These are phyloP conservation scores for Solanum phureja DNA, from an alignment of 257 asterid genomes.

Conservation along the genomic window DNA sequence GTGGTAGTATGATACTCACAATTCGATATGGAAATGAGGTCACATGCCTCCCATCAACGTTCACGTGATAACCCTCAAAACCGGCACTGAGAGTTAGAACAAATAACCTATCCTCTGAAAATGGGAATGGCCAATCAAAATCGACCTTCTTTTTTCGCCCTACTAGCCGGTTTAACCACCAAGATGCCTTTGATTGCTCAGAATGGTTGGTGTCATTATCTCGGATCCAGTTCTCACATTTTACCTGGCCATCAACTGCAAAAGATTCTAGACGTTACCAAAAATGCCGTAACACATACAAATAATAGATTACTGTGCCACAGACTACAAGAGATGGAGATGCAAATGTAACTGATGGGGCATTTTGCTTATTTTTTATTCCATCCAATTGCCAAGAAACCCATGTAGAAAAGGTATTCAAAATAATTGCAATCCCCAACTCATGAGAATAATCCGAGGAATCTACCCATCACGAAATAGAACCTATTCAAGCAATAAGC, in stretches of 20 bases:
- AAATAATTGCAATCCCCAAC: not conserved
- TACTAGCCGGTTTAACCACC: constrained; percentile 85
- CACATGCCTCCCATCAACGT: constrained; percentile 84
- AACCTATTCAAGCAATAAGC: not conserved
- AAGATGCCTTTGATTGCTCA: constrained; percentile 59
- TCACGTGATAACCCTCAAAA: constrained; percentile 85
- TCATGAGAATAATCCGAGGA: not conserved
- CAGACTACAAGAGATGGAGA: not conserved
- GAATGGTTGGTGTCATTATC: constrained; percentile 51
- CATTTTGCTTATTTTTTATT: not conserved
- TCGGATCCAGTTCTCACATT: constrained; percentile 81
- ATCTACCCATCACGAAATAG: not conserved
- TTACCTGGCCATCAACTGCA: constrained; percentile 75
- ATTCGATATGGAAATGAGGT: constrained; percentile 92
- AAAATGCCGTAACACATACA: not conserved
- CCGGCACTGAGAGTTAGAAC: constrained; percentile 96
- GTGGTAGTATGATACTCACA: constrained; percentile 32
- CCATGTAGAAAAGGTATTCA: not conserved
- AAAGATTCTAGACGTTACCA: not conserved
- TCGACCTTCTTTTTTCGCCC: constrained; percentile 64
- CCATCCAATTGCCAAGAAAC: not conserved
- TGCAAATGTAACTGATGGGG: not conserved
- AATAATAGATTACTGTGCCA: not conserved
- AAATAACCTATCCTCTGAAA: constrained; percentile 65
- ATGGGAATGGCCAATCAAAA: constrained; percentile 87